Evolutionary conservation across 208 protist genomes (phyloP), one percentile per base, ranked within the genome.

Genomic region (Wallacemonas sp.): DNA sequence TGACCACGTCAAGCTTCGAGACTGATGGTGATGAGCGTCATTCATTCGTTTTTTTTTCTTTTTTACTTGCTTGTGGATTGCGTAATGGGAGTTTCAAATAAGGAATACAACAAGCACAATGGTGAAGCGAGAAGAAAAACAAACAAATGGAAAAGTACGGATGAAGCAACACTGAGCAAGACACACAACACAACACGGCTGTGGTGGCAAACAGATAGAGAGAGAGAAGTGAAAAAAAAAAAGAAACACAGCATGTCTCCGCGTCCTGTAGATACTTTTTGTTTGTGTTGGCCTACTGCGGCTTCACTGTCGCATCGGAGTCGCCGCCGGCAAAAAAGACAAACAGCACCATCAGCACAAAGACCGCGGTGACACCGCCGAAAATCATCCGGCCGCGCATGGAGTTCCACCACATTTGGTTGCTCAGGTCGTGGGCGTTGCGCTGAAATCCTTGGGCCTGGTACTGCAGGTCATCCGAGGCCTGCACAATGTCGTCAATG

Each of bases 401-500:
- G 11, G 81, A 86, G 69, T 83, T 94, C 88, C 90, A 96, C 87
- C 85, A 96, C 52, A 96, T 63, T 65, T 96, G 90, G 61, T 92
- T 85, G 32, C 81, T 74, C 54, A 96, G 64, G 32, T 91, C 85
- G 21, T 86, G 90, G 46, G 85, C 91, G 65, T 72, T 92, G 44
- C 84, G 85, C 62, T 94, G 87, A 61, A 96, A 96, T 5, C 87
- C 88, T 48, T 94, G 84, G 2, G 90, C 85, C 73, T 96, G 87
- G 56, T 86, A 90, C 76, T 94, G 86, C 38, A 96, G 66, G 43
- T 96, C 90, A 36, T 96, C 90, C 0, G 86, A 93, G 1, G 85
- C 83, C 57, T 92, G 83, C 39, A 96, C 80, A 72, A 96, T 96
- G 63, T 96, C 88, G 47, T 96, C 90, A 58, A 96, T 93, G 32